These are phyloP conservation scores for Termitomyces bulborhizus DNA, from an alignment of 768 basidiomycete species.

Conservation along the genomic window DNA sequence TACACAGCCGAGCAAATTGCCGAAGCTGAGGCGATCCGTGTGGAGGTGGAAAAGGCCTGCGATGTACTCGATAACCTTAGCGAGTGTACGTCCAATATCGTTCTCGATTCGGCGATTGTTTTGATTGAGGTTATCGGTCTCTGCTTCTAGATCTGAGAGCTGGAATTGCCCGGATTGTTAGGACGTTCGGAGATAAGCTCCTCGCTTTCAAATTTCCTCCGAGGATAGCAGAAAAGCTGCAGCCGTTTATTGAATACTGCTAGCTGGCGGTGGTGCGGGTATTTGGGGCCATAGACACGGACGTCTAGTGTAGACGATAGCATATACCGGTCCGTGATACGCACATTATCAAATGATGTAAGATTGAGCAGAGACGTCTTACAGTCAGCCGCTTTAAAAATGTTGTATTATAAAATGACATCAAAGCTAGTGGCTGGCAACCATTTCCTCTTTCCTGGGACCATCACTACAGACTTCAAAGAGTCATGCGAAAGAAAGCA, in stretches of 20 bases:
- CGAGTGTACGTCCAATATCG: slow-evolving; percentile 44
- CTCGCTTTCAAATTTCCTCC: slow-evolving; percentile 75
- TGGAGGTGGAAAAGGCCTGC: slow-evolving; percentile 50
- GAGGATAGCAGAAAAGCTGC: slow-evolving; percentile 58
- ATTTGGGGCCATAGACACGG: neutral
- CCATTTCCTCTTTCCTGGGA: neutral
- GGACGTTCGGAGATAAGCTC: slow-evolving; percentile 72
- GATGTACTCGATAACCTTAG: slow-evolving; percentile 47
- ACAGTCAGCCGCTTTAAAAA: slow-evolving; percentile 2
- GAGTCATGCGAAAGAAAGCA: slow-evolving; percentile 8
- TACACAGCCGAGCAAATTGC: slow-evolving; percentile 27
- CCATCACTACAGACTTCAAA: neutral
- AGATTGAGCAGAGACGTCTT: neutral
- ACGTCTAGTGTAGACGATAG: slow-evolving; percentile 10
- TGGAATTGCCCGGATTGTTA: slow-evolving; percentile 56
- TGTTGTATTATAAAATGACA: neutral
- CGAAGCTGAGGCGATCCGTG: slow-evolving; percentile 30
- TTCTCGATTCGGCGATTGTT: neutral
- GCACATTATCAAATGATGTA: neutral
- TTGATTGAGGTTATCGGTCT: neutral
- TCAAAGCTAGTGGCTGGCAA: slow-evolving; percentile 6
- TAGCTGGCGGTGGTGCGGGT: slow-evolving; percentile 10
- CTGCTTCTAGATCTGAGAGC: slow-evolving; percentile 51
- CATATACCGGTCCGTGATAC: slow-evolving; percentile 8
- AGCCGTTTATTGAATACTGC: slow-evolving; percentile 65